Base-by-base conservation (phyloP, 495 filamentous ascomycete genomes). In the Lasiosphaeria miniovina region DNA sequence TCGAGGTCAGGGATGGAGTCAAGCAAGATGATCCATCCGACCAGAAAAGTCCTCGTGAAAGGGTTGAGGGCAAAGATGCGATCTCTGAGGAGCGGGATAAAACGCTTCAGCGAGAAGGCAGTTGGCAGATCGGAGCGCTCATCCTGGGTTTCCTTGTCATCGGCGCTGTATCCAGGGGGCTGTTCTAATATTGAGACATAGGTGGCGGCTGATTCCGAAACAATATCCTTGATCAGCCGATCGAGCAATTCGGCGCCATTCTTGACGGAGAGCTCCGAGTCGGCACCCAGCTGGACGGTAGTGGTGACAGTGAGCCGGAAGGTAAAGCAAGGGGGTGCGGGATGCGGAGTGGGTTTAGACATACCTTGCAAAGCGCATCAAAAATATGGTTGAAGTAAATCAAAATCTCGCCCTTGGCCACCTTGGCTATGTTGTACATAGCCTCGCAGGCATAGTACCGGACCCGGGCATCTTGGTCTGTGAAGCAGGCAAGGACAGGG, bases 361-460 rank as follows among this genome's bases (percentile, higher is more conserved):
- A 61, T 74, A 96, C 93, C 84, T 96, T 99, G 75, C 92, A 94
- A 46, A 99, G 73, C 10, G 94, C 91, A 75, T 98, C 95, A 68
- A 99, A 99, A 48, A 98, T 93, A 54, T 97, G 87, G 71, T 99
- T 98, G 76, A 97, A 99, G 76, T 96, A 98, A 24, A 92, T 81
- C 61, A 98, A 71, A 36, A 96, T 94, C 71, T 99, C 95, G 49
- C 95, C 95, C 72, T 99, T 99, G 31, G 95, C 94, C 8, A 98
- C 94, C 77, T 98, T 98, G 62, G 95, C 92, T 68, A 99, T 98
- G 68, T 99, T 99, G 73, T 99, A 99, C 95, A 99, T 99, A 75
- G 92, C 94, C 82, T 99, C 95, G 76, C 95, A 99, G 50, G 95
- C 95, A 74, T 99, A 99, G 71, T 99, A 99, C 55, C 95, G 86